Evolutionary conservation across 495 filamentous ascomycete genomes (phyloP).

Genomic region (Aspergillus coremiiformis): DNA sequence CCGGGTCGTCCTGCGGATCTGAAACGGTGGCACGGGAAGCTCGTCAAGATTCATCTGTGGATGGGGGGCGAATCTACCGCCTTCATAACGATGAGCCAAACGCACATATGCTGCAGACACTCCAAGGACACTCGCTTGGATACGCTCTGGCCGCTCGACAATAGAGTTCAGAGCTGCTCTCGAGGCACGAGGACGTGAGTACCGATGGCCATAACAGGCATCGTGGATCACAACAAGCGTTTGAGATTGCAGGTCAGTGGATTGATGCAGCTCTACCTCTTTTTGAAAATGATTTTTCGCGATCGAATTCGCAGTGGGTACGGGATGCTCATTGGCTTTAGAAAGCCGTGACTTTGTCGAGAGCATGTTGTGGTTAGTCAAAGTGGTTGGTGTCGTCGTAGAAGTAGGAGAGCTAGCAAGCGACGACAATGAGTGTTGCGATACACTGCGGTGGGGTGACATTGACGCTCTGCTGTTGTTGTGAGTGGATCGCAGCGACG

Average conservation of each 20-base stretch:
- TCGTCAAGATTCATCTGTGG: conserved; percentile 43
- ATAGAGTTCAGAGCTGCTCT: conserved; percentile 61
- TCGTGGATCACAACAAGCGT: conserved; percentile 84
- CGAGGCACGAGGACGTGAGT: conserved; percentile 67
- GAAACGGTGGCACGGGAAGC: conserved; percentile 64
- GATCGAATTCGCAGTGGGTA: conserved; percentile 57
- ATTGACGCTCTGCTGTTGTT: conserved; percentile 19
- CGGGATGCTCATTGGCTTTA: conserved; percentile 19
- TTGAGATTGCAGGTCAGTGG: conserved; percentile 45
- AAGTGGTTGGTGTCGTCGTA: conserved; percentile 19
- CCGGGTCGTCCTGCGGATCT: conserved; percentile 66
- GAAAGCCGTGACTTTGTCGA: conserved; percentile 19
- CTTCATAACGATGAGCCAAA: conserved; percentile 72
- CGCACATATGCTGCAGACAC: conserved; percentile 82
- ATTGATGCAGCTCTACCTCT: conserved; percentile 59
- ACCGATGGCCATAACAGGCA: conserved; percentile 88
- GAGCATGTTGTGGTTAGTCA: conserved; percentile 8
- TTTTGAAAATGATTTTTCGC: conserved; percentile 61
- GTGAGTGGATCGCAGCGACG: conserved; percentile 36
- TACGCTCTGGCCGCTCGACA: conserved; percentile 86
- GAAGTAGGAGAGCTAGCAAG: conserved; percentile 32
- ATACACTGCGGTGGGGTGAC: conserved; percentile 30
- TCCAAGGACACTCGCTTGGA: conserved; percentile 76
- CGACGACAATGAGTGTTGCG: conserved; percentile 43
- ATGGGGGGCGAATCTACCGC: conserved; percentile 58